Evolutionary conservation across 1,284 basidiomycete species (phyloP), one percentile per base, ranked within the genome.

Genomic region (Stereum hirsutum): DNA sequence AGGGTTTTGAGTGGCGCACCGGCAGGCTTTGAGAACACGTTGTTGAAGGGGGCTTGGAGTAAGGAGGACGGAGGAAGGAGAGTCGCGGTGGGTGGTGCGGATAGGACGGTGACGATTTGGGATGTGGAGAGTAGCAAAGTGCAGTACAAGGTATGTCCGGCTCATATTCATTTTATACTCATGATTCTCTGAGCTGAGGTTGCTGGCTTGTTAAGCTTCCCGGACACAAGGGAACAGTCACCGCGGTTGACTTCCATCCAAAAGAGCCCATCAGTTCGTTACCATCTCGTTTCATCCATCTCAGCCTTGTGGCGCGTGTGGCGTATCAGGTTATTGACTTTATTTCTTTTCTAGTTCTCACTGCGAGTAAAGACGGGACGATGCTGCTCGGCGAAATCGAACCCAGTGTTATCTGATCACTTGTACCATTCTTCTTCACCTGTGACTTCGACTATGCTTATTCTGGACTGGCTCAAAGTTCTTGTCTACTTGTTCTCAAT

Each of bases 181-280:
- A 12, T 24, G 21, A 26, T n/a, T n/a, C n/a, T n/a, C n/a, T n/a
- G n/a, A n/a, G n/a, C n/a, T n/a, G n/a, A n/a, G n/a, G n/a, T n/a
- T n/a, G n/a, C n/a, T n/a, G n/a, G 28, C 28, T 44, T 47, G 12
- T 8, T 17, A 44, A 89, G 85, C 72, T 96, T 41, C 91, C 92
- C 30, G 92, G 92, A 11, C 92, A 96, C 62, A 94, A 90, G 63
- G 92, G 92, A 11, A 93, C 91, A 0, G 91, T 95, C 6, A 91
- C 88, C 1, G 69, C 83, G 12, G 89, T 91, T 0, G 91, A 92
- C 57, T 92, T 92, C 68, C 89, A 93, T 57, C 87, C 89, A 14
- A 89, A 82, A 58, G 93, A 96, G 58, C 93, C 92, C 14, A 93
- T 96, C 60, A 78, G 89, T 86, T 60, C 51, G 10, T 32, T 27